Percentiles rank a stretch among this genome's conserved stretches.
phyloP scores from a whole-genome alignment of 108 stramenopile genomes.

The Pseudonitzschia multiseries region DNA sequence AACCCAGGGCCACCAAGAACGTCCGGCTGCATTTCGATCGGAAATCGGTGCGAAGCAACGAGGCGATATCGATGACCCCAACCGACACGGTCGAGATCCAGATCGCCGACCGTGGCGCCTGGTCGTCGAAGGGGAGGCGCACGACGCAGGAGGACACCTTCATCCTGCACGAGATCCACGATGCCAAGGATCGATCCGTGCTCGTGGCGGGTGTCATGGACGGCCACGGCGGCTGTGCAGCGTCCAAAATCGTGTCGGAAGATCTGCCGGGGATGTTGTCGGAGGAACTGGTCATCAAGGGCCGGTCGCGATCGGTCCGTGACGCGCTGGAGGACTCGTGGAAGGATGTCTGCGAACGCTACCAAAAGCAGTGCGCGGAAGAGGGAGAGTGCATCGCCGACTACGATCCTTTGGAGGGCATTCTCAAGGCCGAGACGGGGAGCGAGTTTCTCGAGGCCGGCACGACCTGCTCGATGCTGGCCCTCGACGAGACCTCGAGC shows the following conservation, averaged over 20 bases:
- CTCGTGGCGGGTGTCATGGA: slow-evolving; percentile 79
- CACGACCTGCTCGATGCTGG: slow-evolving; percentile 64
- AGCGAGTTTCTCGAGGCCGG: slow-evolving; percentile 62
- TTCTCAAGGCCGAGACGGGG: slow-evolving; percentile 64
- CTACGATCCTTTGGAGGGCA: slow-evolving; percentile 71
- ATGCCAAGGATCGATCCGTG: slow-evolving; percentile 46
- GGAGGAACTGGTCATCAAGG: slow-evolving; percentile 38
- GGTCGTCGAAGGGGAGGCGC: slow-evolving; percentile 72
- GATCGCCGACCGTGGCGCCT: slow-evolving; percentile 66
- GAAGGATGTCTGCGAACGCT: slow-evolving; percentile 53
- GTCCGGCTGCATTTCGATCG: slow-evolving; percentile 79
- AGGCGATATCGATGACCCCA: slow-evolving; percentile 30
- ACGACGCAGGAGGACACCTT: slow-evolving; percentile 75
- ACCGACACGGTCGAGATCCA: slow-evolving; percentile 16
- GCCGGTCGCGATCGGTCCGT: slow-evolving; percentile 11
- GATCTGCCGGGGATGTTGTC: slow-evolving; percentile 53
- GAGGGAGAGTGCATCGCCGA: slow-evolving; percentile 65
- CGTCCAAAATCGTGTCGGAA: slow-evolving; percentile 53
- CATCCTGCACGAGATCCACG: slow-evolving; percentile 69
- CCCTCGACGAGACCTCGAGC: slow-evolving; percentile 52
- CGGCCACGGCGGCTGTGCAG: slow-evolving; percentile 76
- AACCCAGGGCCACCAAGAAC: slow-evolving; percentile 39
- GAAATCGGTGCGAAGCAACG: slow-evolving; percentile 25
- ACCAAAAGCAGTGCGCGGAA: slow-evolving; percentile 51
- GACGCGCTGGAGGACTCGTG: slow-evolving; percentile 51